phyloP scores from a whole-genome alignment of 345 rosid genomes.

The Clausena lansium region DNA sequence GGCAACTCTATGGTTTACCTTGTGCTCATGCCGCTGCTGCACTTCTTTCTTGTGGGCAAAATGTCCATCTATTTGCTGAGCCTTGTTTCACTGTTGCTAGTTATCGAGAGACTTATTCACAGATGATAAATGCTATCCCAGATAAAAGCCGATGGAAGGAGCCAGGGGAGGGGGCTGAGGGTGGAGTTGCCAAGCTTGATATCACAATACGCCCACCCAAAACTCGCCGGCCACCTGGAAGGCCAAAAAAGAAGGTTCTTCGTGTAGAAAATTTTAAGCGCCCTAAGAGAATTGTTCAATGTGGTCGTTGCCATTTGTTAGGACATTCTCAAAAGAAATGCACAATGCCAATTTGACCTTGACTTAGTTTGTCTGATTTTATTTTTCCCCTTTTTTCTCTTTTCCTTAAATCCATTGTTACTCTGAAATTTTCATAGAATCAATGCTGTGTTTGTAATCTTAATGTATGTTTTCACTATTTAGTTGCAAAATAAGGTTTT shows the following conservation, averaged over 20 bases:
- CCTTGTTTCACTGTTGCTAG: constrained; percentile 75
- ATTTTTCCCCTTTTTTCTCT: neutral
- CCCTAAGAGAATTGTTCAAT: constrained; percentile 92
- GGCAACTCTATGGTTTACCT: constrained; percentile 94
- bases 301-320: constrained; percentile 96
- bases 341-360: constrained; percentile 66
- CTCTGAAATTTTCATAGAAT: constrained; percentile 22
- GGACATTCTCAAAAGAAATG: constrained; percentile 99
- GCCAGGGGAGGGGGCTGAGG: constrained; percentile 56
- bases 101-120: constrained; percentile 78
- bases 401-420: constrained; percentile 5
- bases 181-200: constrained; percentile 60
- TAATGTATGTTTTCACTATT: constrained; percentile 31
- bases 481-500: constrained; percentile 26
- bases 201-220: constrained; percentile 74
- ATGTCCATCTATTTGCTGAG: constrained; percentile 75
- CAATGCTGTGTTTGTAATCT: constrained; percentile 36
- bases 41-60: constrained; percentile 84
- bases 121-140: constrained; percentile 61
- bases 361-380: constrained; percentile 19
- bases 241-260: constrained; percentile 97
- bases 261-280: constrained; percentile 92
- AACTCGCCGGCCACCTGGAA: constrained; percentile 95
- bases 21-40: constrained; percentile 99
- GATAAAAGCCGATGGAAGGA: constrained; percentile 72